phyloP scores from a whole-genome alignment of 164 flowering plant species.

The Berberis vulgaris region DNA sequence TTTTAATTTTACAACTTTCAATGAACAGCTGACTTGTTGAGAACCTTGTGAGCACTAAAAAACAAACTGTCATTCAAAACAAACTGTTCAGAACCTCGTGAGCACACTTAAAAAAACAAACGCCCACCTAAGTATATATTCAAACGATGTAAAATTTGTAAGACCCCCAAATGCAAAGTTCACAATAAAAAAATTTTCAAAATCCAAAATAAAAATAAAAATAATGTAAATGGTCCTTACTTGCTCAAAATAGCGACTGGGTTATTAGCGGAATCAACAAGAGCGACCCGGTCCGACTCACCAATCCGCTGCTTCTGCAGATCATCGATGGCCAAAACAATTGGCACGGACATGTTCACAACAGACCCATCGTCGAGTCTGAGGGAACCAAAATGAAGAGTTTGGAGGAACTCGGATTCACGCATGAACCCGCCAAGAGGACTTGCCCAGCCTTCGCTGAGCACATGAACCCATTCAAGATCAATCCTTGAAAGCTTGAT shows the following conservation, averaged over 20 bases:
- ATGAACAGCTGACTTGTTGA: no score
- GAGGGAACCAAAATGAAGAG: conserved; percentile 91
- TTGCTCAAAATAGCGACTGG: conserved; percentile 61
- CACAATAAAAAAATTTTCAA: not conserved
- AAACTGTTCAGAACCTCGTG: no score
- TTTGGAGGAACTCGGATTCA: conserved; percentile 99
- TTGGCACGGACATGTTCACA: conserved; percentile 97
- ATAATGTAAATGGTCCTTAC: conserved; percentile 30
- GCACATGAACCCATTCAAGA: conserved; percentile 81
- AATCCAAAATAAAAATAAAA: not conserved
- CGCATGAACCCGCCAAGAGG: conserved; percentile 72
- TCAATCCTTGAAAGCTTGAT: conserved; percentile 66
- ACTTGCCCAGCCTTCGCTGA: conserved; percentile 47
- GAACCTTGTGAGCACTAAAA: no score
- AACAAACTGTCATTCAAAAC: no score
- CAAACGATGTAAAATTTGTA: no score
- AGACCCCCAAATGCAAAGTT: no score
- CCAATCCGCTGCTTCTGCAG: conserved; percentile 56
- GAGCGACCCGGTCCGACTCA: conserved; percentile 51
- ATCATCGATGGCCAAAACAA: conserved; percentile 84
- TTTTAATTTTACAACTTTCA: no score
- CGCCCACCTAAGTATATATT: no score
- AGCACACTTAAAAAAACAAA: no score
- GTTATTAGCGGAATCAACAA: conserved; percentile 43
- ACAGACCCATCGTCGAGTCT: conserved; percentile 68